phyloP scores from a whole-genome alignment of 2,329 filamentous ascomycete species.

The Ceratocystis albifundus region DNA sequence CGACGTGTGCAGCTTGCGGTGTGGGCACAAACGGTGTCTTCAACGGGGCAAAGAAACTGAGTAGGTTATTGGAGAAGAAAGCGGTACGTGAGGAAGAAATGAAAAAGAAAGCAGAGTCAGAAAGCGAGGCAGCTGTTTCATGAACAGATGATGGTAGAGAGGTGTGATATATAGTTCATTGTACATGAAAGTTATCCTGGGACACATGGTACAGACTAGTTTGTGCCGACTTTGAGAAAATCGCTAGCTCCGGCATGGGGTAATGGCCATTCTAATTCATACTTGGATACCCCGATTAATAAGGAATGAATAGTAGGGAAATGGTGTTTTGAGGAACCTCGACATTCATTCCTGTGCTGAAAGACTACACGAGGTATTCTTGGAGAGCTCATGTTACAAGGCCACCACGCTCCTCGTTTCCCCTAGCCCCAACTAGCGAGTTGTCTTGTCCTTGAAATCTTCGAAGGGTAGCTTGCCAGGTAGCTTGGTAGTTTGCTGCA shows the following conservation, averaged over 20 bases:
- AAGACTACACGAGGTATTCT: not conserved
- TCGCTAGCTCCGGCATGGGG: no score
- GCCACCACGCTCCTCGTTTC: not conserved
- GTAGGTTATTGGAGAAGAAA: conserved; percentile 67
- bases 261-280: no score
- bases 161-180: no score
- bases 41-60: conserved; percentile 72
- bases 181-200: no score
- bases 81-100: conserved; percentile 46
- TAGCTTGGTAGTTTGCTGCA: not conserved
- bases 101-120: conserved; percentile 40
- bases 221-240: no score
- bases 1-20: conserved; percentile 75
- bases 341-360: not conserved
- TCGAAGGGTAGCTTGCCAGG: not conserved
- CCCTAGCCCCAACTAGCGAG: not conserved
- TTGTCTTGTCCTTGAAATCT: not conserved
- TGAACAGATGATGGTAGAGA: no score
- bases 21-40: conserved; percentile 81
- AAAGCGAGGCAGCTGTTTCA: not conserved
- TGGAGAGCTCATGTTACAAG: not conserved
- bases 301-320: no score
- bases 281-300: no score
- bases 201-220: no score
- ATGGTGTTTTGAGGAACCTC: no score